A percentile compares a stretch with the other conserved stretches of the same genome.
Conservation (phyloP, 257 asterid species). For the Oldenlandia corymbosa region DNA sequence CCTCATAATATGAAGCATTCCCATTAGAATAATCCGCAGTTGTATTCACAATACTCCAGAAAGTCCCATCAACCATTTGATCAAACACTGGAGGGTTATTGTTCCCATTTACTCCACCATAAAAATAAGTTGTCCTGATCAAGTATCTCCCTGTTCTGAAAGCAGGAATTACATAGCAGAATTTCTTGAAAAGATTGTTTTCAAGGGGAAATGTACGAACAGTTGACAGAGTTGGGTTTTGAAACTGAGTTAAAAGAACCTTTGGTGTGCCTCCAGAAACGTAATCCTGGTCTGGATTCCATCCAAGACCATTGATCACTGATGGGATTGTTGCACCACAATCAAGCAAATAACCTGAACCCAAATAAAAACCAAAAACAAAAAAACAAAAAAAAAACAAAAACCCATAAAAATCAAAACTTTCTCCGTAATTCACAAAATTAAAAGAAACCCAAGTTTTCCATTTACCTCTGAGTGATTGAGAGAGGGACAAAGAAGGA, state of each 20-base stretch:
- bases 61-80: conserved; percentile 92
- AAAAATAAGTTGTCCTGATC: conserved; percentile 69
- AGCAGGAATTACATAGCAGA: conserved; percentile 74
- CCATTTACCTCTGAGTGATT: conserved; percentile 47
- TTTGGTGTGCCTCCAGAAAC: conserved; percentile 49
- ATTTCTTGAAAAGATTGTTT: conserved; percentile 56
- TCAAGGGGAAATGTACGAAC: conserved; percentile 62
- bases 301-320: conserved; percentile 41
- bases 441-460: neutral
- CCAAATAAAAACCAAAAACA: neutral
- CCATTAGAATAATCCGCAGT: conserved; percentile 51
- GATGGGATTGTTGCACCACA: conserved; percentile 55
- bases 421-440: neutral
- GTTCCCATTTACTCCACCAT: conserved; percentile 74
- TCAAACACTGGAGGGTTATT: conserved; percentile 67
- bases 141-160: conserved; percentile 52
- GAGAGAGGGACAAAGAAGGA: conserved; percentile 29
- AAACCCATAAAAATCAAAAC: neutral
- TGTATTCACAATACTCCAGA: conserved; percentile 81
- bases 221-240: conserved; percentile 42
- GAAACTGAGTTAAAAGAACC: conserved; percentile 24
- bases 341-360: conserved; percentile 54
- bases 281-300: conserved; percentile 57
- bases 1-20: conserved; percentile 54
- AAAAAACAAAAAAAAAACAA: neutral